Evolutionary conservation across 2,329 filamentous ascomycete species (phyloP).

Genomic region (Dendryphion nanum): DNA sequence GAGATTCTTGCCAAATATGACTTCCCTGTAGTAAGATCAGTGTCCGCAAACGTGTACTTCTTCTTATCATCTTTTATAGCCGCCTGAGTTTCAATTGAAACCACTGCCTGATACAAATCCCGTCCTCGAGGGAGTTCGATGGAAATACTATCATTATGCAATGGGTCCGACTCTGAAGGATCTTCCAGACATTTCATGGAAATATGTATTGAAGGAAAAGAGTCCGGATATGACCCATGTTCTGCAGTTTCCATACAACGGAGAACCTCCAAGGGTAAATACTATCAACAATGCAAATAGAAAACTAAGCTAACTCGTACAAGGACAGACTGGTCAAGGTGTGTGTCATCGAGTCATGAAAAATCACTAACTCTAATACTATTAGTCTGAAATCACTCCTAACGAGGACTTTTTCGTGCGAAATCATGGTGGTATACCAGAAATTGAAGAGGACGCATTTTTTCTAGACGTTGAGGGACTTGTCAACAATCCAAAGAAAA

Average conservation of each 20-base stretch:
- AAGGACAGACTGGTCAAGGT: constrained; percentile 47
- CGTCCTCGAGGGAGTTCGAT: constrained; percentile 44
- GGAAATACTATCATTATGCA: too few species aligned
- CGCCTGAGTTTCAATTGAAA: constrained; percentile 44
- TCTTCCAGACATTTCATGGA: constrained; percentile 56
- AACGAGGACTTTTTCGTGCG: constrained; percentile 61
- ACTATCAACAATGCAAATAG: neutral
- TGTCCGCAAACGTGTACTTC: too few species aligned
- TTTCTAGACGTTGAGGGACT: constrained; percentile 59
- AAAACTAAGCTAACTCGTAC: constrained; percentile 7
- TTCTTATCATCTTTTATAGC: constrained; percentile 20
- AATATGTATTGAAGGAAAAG: constrained; percentile 38
- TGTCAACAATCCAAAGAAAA: constrained; percentile 56
- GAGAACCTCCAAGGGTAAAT: constrained; percentile 35
- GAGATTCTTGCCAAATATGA: constrained; percentile 54
- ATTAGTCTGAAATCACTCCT: constrained; percentile 54
- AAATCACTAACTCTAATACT: neutral
- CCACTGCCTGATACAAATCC: constrained; percentile 46
- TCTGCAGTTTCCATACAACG: constrained; percentile 52
- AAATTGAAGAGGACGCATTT: constrained; percentile 59
- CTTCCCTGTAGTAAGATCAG: constrained; percentile 42
- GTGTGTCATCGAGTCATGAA: constrained; percentile 3
- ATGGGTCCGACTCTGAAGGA: constrained; percentile 38
- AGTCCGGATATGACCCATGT: constrained; percentile 47
- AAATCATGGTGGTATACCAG: constrained; percentile 69